These are phyloP conservation scores for Arabidopsis arenosa DNA, from an alignment of 345 rosid species.

Conservation along the genomic window DNA sequence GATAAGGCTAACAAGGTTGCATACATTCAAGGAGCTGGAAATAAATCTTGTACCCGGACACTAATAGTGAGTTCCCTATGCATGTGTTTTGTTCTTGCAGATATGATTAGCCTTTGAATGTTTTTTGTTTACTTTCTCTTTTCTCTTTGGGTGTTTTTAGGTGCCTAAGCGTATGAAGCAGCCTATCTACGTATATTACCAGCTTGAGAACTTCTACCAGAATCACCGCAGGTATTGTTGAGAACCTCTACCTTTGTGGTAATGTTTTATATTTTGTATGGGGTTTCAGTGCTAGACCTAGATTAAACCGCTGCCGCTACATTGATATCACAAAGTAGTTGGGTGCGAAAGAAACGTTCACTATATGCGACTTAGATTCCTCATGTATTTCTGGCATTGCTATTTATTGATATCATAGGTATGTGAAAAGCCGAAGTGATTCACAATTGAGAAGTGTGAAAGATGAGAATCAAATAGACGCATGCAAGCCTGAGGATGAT, in stretches of 20 bases:
- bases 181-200: slow-evolving; percentile 92
- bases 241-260: not conserved
- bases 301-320: not conserved
- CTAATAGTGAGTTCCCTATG: slow-evolving; percentile 55
- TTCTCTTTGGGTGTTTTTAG: slow-evolving; percentile 44
- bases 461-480: slow-evolving; percentile 47
- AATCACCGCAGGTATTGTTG: slow-evolving; percentile 85
- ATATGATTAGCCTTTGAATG: slow-evolving; percentile 26
- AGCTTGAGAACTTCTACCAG: slow-evolving; percentile 97
- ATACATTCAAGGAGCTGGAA: slow-evolving; percentile 59
- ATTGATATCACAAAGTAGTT: slow-evolving; percentile 4
- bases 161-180: slow-evolving; percentile 79
- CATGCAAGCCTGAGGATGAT: slow-evolving; percentile 73
- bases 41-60: slow-evolving; percentile 56
- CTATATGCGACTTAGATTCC: not conserved
- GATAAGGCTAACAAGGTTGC: slow-evolving; percentile 57
- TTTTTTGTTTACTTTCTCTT: slow-evolving; percentile 29
- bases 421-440: slow-evolving; percentile 93
- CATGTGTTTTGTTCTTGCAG: slow-evolving; percentile 6
- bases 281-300: not conserved
- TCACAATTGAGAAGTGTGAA: slow-evolving; percentile 54
- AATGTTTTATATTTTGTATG: not conserved
- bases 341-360: not conserved
- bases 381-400: slow-evolving; percentile 13
- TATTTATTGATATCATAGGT: slow-evolving; percentile 53